A percentile compares a stretch with the other conserved stretches of the same genome.
Conservation (phyloP, 306 rosid species). For the Cicer bijugum region DNA sequence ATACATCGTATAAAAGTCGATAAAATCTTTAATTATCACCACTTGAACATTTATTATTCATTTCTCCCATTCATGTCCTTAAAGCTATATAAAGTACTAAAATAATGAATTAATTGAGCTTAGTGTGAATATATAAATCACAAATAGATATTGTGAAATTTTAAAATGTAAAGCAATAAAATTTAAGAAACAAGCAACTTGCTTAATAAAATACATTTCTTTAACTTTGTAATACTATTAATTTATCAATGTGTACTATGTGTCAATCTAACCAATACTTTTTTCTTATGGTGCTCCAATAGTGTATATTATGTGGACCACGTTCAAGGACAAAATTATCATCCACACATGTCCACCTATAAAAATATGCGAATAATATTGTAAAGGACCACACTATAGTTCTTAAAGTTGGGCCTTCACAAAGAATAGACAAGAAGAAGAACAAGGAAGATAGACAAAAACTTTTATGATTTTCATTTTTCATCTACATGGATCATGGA, state of each 20-base stretch:
- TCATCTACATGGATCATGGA: constrained; percentile 27
- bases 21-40: not conserved
- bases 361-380: constrained; percentile 41
- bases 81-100: not conserved
- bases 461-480: constrained; percentile 35
- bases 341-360: constrained; percentile 38
- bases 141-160: not conserved
- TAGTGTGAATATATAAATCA: not conserved
- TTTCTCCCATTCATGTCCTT: not conserved
- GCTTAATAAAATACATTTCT: not conserved
- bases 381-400: constrained; percentile 38
- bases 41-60: not conserved
- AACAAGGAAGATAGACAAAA: constrained; percentile 39
- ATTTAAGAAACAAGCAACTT: not conserved
- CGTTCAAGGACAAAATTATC: constrained; percentile 33
- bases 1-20: not conserved
- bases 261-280: not conserved
- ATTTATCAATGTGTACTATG: not conserved
- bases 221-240: not conserved
- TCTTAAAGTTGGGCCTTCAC: constrained; percentile 42
- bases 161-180: not conserved
- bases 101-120: not conserved
- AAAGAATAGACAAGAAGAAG: constrained; percentile 42
- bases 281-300: not conserved
- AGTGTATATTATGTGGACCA: constrained; percentile 40